Conservation (phyloP, 495 filamentous ascomycete genomes). For the Penicillium canariense region DNA sequence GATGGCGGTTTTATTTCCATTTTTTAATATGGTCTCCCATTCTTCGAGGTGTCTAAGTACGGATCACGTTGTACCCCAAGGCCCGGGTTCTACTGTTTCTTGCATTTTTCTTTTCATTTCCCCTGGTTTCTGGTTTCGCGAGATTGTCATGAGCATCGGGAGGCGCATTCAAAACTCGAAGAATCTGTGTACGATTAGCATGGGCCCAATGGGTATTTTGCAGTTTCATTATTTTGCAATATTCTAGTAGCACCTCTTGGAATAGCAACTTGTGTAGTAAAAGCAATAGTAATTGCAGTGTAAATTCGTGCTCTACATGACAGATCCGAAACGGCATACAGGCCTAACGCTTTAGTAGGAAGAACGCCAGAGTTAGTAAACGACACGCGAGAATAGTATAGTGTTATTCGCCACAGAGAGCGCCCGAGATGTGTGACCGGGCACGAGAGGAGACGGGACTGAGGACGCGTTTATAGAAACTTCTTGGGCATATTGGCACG, state of each 20-base stretch:
- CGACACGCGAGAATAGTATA: constrained; percentile 17
- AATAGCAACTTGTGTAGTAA: too few relatives aligned
- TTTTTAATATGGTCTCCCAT: not conserved
- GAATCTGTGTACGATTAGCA: constrained; percentile 24
- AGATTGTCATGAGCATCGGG: constrained; percentile 16
- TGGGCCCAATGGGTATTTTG: constrained; percentile 18
- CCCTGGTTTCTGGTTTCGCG: constrained; percentile 7
- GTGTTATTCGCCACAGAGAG: not conserved
- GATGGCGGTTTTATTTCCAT: not conserved
- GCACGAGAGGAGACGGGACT: not conserved
- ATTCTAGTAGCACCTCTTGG: constrained; percentile 15
- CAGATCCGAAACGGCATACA: constrained; percentile 12
- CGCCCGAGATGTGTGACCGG: not conserved
- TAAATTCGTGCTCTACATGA: constrained; percentile 26
- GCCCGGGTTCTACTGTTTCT: not conserved
- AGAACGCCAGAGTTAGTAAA: constrained; percentile 16
- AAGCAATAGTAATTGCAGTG: not conserved
- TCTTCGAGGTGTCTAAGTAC: constrained; percentile 1
- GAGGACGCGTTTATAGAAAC: constrained; percentile 61
- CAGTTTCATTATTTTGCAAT: not conserved
- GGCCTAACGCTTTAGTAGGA: not conserved
- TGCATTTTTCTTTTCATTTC: constrained; percentile 9
- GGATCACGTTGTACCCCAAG: not conserved
- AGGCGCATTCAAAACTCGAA: constrained; percentile 12
- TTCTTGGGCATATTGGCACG: constrained; percentile 82